Evolutionary conservation across 106 monocot species (phyloP).

Genomic region (Alisma plantagoaquatica): DNA sequence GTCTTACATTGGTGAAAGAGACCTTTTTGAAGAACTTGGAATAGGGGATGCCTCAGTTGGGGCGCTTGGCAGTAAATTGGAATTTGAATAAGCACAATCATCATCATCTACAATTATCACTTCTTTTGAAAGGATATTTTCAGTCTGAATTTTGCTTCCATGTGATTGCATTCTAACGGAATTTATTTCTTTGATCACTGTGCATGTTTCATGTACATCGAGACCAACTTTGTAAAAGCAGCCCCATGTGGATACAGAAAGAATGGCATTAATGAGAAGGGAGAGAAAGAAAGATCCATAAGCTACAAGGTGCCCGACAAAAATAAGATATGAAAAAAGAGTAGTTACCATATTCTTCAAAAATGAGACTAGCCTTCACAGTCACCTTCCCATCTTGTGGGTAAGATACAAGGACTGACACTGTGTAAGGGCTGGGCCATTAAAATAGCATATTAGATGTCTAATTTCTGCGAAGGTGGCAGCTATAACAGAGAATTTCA

Average conservation of each 20-base stretch:
- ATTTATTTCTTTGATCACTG: slow-evolving; percentile 29
- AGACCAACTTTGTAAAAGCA: slow-evolving; percentile 66
- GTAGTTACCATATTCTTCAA: slow-evolving; percentile 78
- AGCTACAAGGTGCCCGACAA: no score
- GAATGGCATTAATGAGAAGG: background rate
- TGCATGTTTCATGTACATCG: slow-evolving; percentile 69
- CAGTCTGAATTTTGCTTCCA: slow-evolving; percentile 3
- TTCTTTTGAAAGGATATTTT: slow-evolving; percentile 43
- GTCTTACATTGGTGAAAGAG: slow-evolving; percentile 36
- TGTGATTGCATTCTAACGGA: slow-evolving; percentile 6
- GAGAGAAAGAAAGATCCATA: no score
- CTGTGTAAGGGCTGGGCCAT: slow-evolving; percentile 71
- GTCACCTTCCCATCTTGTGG: slow-evolving; percentile 67
- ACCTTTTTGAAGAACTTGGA: slow-evolving; percentile 11
- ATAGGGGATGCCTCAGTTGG: slow-evolving; percentile 10
- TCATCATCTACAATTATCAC: slow-evolving; percentile 43
- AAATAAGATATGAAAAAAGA: background rate
- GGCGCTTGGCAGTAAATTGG: no score
- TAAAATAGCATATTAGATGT: no score
- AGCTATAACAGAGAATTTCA: no score
- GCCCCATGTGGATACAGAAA: no score
- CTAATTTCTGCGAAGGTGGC: no score
- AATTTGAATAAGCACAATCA: slow-evolving; percentile 8
- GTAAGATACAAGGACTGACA: slow-evolving; percentile 49
- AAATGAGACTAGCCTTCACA: slow-evolving; percentile 67